Base-by-base conservation (phyloP, 805 yeast species). In the Teunomyces atbi region DNA sequence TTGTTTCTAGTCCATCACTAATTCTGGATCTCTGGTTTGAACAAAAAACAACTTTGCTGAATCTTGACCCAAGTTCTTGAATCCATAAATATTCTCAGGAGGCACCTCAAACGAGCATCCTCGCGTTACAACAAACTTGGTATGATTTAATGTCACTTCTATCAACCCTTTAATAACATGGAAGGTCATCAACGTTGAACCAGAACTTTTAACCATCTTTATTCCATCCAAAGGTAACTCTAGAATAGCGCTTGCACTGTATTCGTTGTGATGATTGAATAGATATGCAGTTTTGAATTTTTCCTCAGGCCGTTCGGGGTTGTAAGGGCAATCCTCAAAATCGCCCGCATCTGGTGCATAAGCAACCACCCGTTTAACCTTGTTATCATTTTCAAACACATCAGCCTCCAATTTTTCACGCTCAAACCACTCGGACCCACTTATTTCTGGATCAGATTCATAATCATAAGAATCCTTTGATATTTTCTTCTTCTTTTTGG, bases 41-140 rank as follows among this genome's bases (percentile, higher is more conserved):
- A 86, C 90, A 58, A 88, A 89, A 61, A 86, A 89, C 58, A 90
- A 56, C 45, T 78, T 75, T 0, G 85, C 89, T 28, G 73, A 74
- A 13, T 67, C 70, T 27, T 72, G 66, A 0, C 90, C 86, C 34
- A 72, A 74, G 58, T 88, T 88, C 40, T 74, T 75, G 52, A 90
- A 76, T 13, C 85, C 79, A 63, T 88, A 89, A 36, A 76, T 74
- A 59, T 86, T 87, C 4, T 84, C 85, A 68, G 85, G 78, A 1
- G 97, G 97, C 5, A 91, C 76, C 56, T 86, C 87, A 56, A 90
- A 84, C 4, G 92, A 79, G 44, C 96, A 85, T 1, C 96, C 96
- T 45, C 75, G 69, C 0, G 79, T 74, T 5, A 83, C 85, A 3
- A 81, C 65, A 60, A 90, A 87, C 18, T 69, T 73, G 16, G 73